Base-by-base conservation (phyloP, 1,139 yeast genomes). In the Candida dubliniensis region DNA sequence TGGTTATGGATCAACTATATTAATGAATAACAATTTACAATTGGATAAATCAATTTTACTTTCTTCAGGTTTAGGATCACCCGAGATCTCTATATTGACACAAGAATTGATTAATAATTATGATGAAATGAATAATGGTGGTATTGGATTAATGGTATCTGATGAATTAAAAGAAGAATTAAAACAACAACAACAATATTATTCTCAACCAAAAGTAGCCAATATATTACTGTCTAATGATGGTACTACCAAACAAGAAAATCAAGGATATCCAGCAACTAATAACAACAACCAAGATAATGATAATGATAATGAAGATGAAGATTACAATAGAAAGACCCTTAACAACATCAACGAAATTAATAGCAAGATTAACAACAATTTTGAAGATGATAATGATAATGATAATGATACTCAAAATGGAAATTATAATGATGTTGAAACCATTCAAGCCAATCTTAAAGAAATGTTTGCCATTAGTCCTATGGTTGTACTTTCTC, bases 391-490 rank as follows among this genome's bases (percentile, higher is more conserved):
- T 18, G 23, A 15, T 23, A 31, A n/a, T 4, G n/a, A 31, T 12
- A 30, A n/a, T 24, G 31, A 37, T 29, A 30, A 29, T 12, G 18
- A 18, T 12, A 27, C 25, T 12, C 18, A 34, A n/a, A 13, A 34
- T 13, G n/a, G 8, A 24, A 13, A 34, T 3, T 14, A 25, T 6
- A 14, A 25, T 24, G 26, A 24, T 6, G 24, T 23, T 8, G 37
- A 34, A 25, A 14, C 24, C 5, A 23, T 66, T 7, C 57, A 59
- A 34, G 34, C 41, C 6, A 67, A 63, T 35, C 58, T 66, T 41
- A 56, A 60, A 38, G 71, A 66, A 45, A 66, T 66, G 8, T 56
- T 66, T 34, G 57, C 67, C 2, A 56, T 66, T 4, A 57, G 61
- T 34, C 60, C 69, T 5, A 57, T 65, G 15, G 57, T 63, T 10